These are phyloP conservation scores for Xenosphaeropsis pyriputrescens DNA, from an alignment of 2,329 filamentous ascomycete species.

Conservation along the genomic window DNA sequence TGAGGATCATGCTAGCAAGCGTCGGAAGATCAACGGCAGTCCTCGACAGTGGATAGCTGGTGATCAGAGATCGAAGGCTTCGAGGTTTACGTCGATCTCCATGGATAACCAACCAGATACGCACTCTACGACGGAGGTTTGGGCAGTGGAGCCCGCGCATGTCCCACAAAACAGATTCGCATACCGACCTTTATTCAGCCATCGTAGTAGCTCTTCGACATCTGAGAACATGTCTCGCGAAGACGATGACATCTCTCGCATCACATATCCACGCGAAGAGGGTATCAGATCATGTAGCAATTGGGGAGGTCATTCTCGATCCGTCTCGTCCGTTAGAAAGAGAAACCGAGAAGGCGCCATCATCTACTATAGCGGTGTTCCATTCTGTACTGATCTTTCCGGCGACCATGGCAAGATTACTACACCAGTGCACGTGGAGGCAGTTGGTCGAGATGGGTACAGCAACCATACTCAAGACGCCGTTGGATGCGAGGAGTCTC, in stretches of 20 bases:
- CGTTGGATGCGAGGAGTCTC: slow-evolving; percentile 7
- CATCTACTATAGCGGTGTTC: slow-evolving; percentile 69
- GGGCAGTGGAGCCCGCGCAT: background rate
- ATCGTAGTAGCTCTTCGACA: background rate
- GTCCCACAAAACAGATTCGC: background rate
- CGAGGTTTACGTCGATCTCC: too few relatives aligned
- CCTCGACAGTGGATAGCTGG: slow-evolving; percentile 1
- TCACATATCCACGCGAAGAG: background rate
- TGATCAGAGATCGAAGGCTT: background rate
- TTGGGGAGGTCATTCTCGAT: background rate
- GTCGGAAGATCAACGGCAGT: slow-evolving; percentile 9
- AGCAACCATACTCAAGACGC: slow-evolving; percentile 8
- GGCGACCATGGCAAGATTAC: slow-evolving; percentile 41
- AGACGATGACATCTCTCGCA: slow-evolving; percentile 1
- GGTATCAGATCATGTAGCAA: background rate
- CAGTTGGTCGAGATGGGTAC: slow-evolving; percentile 24
- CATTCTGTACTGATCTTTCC: slow-evolving; percentile 69
- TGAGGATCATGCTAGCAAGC: slow-evolving; percentile 9
- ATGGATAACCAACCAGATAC: background rate
- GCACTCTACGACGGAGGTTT: background rate
- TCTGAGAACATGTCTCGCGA: background rate
- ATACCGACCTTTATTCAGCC: background rate
- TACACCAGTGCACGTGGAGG: slow-evolving; percentile 31
- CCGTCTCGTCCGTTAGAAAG: slow-evolving; percentile 22
- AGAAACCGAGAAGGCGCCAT: slow-evolving; percentile 56